Conservation (phyloP, 495 filamentous ascomycete genomes). For the Aspergillus affinis region DNA sequence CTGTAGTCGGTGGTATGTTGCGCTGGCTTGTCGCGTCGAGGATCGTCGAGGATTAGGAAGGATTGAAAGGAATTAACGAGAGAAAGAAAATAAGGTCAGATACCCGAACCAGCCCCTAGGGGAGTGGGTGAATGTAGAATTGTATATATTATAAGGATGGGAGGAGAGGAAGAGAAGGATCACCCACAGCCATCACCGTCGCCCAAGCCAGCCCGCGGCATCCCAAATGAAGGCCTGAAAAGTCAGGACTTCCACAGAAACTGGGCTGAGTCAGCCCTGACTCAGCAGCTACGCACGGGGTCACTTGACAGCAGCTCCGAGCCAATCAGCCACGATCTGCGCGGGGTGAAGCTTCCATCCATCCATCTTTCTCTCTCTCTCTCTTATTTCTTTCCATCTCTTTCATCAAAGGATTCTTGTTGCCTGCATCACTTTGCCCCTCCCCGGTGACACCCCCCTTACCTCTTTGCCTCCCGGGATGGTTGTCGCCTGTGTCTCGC, state of each 20-base stretch:
- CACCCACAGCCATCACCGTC: too few species aligned
- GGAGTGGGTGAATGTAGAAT: not conserved
- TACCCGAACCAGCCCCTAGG: not conserved
- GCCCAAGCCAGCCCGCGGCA: too few species aligned
- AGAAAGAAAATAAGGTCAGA: not conserved
- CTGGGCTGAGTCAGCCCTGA: not conserved
- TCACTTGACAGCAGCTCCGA: not conserved
- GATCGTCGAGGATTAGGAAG: not conserved
- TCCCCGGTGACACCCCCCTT: slow-evolving; percentile 1
- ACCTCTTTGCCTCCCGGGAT: not conserved
- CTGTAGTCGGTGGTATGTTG: not conserved
- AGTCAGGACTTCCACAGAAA: not conserved
- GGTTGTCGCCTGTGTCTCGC: not conserved
- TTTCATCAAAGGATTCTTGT: slow-evolving; percentile 2
- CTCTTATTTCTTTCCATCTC: slow-evolving; percentile 1
- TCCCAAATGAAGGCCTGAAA: not conserved
- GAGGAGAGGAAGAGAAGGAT: too few species aligned
- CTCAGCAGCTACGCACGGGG: not conserved
- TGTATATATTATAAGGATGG: not conserved
- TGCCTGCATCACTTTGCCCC: slow-evolving; percentile 12
- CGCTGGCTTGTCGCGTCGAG: not conserved
- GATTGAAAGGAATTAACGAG: not conserved
- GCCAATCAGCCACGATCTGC: not conserved
- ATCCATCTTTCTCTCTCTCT: not conserved
- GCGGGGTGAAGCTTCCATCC: not conserved